Evolutionary conservation across 768 basidiomycete genomes (phyloP).

Genomic region (Russula compacta): DNA sequence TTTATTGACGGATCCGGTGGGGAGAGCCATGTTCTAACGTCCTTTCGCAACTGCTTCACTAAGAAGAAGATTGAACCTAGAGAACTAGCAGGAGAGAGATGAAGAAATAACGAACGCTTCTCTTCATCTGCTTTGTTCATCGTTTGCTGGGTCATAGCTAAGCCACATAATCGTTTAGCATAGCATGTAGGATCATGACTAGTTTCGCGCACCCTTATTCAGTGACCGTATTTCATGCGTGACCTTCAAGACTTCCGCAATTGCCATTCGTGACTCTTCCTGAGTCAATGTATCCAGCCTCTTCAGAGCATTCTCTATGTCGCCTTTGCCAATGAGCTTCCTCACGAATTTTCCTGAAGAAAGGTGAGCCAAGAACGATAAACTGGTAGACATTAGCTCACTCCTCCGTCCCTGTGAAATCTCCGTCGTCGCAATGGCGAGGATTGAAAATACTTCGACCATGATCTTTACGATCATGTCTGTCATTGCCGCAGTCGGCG

Average conservation of each 20-base stretch:
- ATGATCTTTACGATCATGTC: neutral
- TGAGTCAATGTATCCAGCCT: neutral
- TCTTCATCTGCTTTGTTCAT: neutral
- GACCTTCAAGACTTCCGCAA: neutral
- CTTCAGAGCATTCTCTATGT: neutral
- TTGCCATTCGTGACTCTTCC: neutral
- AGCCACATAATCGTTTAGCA: neutral
- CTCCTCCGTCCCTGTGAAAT: neutral
- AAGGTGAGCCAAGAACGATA: neutral
- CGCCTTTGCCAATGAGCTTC: neutral
- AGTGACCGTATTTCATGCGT: neutral
- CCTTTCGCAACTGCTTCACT: neutral
- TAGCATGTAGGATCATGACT: neutral
- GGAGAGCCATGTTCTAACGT: neutral
- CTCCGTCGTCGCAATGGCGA: neutral
- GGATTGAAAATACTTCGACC: neutral
- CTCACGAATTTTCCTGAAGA: neutral
- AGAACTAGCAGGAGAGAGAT: neutral
- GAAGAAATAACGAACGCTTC: neutral
- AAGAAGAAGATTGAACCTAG: neutral
- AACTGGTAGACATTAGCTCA: too few relatives aligned
- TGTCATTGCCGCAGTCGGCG: neutral
- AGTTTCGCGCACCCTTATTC: neutral
- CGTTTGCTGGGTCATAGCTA: neutral
- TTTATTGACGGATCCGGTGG: neutral